Conservation (phyloP, 345 rosid species). For the Sapria himalayana region DNA sequence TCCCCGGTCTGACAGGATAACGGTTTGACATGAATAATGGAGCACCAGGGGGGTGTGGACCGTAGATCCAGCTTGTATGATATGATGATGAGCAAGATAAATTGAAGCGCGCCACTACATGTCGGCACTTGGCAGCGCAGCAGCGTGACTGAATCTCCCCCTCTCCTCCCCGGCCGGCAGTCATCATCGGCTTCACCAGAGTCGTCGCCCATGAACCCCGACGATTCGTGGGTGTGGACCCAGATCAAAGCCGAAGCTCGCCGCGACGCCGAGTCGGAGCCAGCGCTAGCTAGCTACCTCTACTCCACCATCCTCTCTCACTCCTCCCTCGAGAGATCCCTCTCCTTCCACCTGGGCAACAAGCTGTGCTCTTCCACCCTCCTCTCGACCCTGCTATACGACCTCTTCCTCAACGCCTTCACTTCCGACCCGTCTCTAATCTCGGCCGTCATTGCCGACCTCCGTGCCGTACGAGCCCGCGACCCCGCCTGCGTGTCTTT, state of each 20-base stretch:
- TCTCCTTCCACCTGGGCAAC: conserved; percentile 81
- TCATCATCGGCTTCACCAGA: conserved; percentile 7
- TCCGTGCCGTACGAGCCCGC: conserved; percentile 62
- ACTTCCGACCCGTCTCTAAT: conserved; percentile 48
- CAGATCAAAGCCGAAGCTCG: conserved; percentile 81
- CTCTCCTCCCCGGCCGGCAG: conserved; percentile 10
- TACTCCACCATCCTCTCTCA: conserved; percentile 91
- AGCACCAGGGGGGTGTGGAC: not conserved
- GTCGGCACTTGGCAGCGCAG: not conserved
- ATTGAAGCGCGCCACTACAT: too few relatives aligned
- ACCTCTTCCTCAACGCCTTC: conserved; percentile 72
- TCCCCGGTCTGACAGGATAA: not conserved
- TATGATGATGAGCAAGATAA: too few relatives aligned
- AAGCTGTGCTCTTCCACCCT: conserved; percentile 95
- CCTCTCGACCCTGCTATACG: conserved; percentile 80
- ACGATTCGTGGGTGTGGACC: conserved; percentile 58
- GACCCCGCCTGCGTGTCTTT: conserved; percentile 94
- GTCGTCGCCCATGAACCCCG: conserved; percentile 18
- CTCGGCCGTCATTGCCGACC: conserved; percentile 84
- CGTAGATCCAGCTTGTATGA: not conserved
- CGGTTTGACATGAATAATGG: not conserved
- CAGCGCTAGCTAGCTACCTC: conserved; percentile 85
- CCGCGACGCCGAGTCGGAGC: conserved; percentile 84
- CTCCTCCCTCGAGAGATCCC: conserved; percentile 69
- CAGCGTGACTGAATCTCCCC: not conserved